Evolutionary conservation across 2,329 filamentous ascomycete species (phyloP).

Genomic region (Rhinocladiella similis): DNA sequence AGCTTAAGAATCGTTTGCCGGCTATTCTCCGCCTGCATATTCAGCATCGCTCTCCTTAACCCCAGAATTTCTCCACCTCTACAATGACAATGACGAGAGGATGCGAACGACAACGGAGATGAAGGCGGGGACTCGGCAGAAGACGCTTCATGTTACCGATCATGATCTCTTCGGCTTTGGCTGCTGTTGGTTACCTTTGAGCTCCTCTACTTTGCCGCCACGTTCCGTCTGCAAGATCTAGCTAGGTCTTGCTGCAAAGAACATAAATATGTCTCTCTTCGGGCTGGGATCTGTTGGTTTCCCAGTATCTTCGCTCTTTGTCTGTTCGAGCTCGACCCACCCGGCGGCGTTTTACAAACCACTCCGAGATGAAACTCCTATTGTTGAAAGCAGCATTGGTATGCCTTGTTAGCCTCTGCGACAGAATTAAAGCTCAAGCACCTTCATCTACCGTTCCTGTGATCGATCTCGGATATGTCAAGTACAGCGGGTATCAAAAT

Average conservation of each 20-base stretch:
- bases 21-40: constrained; percentile 3
- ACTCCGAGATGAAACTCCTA: neutral
- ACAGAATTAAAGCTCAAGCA: neutral
- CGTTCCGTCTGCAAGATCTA: no score
- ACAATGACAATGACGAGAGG: neutral
- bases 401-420: neutral
- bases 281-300: no score
- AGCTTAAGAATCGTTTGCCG: neutral
- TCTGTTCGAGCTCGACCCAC: no score
- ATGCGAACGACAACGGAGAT: neutral
- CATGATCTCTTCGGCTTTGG: neutral
- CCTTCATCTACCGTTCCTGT: constrained; percentile 9
- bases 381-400: neutral
- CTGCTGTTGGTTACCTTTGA: no score
- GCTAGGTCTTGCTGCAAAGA: no score
- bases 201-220: no score
- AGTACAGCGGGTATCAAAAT: constrained; percentile 16
- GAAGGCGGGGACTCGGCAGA: no score
- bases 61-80: constrained; percentile 7
- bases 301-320: no score
- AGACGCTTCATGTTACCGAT: neutral
- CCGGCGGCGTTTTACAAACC: neutral
- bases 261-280: no score
- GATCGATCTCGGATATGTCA: constrained; percentile 16
- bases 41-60: neutral